Evolutionary conservation across 2,329 filamentous ascomycete species (phyloP).

Genomic region (Aspergillus viridinutans): DNA sequence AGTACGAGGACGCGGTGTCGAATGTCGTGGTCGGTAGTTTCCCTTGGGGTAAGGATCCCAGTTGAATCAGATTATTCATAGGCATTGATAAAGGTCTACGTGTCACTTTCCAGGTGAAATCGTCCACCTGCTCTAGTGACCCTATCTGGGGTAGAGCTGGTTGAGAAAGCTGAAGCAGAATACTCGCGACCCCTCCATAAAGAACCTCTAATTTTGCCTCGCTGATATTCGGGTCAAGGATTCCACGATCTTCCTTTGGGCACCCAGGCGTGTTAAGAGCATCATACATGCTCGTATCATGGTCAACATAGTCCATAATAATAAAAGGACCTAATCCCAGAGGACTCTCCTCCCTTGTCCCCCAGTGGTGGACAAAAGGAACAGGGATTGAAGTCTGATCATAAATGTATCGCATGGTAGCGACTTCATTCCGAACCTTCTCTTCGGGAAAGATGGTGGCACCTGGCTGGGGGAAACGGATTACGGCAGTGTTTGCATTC

Average conservation of each 20-base stretch:
- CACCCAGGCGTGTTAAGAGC: neutral
- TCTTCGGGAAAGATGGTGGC: neutral
- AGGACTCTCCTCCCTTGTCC: neutral
- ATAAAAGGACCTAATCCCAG: conserved; percentile 6
- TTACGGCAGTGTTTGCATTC: neutral
- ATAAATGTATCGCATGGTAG: neutral
- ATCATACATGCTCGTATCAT: neutral
- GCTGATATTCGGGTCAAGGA: conserved; percentile 5
- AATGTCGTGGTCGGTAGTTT: conserved; percentile 18
- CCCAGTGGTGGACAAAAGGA: neutral
- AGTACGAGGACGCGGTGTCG: conserved; percentile 35
- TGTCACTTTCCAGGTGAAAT: conserved; percentile 19
- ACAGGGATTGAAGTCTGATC: neutral
- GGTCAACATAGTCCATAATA: neutral
- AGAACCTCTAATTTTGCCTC: conserved; percentile 1
- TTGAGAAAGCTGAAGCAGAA: conserved; percentile 37
- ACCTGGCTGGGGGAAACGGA: neutral
- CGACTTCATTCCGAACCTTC: neutral
- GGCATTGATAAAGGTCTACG: conserved; percentile 39
- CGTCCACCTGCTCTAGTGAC: conserved; percentile 25
- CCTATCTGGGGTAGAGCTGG: conserved; percentile 38
- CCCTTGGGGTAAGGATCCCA: conserved; percentile 15
- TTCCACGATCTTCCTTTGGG: neutral
- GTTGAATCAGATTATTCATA: conserved; percentile 37
- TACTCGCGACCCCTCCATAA: conserved; percentile 40